A percentile compares a stretch with the other conserved stretches of the same genome.
These are phyloP conservation scores for Boletellus emodensis DNA, from an alignment of 768 basidiomycete species.

Conservation along the genomic window DNA sequence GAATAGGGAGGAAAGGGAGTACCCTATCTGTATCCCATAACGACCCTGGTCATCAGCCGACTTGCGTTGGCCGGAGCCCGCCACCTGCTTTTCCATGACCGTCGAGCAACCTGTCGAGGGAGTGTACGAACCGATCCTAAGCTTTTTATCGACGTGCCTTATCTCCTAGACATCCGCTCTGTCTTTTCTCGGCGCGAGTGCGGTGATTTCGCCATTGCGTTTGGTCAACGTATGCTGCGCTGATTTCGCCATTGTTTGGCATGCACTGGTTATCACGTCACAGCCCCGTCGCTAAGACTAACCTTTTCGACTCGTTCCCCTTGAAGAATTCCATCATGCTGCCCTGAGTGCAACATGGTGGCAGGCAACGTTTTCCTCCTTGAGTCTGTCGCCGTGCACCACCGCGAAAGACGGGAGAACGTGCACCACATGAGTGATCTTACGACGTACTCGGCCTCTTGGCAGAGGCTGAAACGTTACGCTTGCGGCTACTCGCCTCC, in stretches of 20 bases:
- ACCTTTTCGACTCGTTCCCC: not conserved
- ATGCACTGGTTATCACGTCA: not conserved
- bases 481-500: not conserved
- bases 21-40: constrained; percentile 33
- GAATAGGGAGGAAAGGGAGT: not conserved
- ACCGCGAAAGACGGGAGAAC: too few species aligned
- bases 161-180: constrained; percentile 5
- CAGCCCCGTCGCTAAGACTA: constrained; percentile 1
- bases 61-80: constrained; percentile 11
- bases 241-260: constrained; percentile 25
- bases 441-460: not conserved
- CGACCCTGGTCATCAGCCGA: constrained; percentile 12
- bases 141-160: constrained; percentile 14
- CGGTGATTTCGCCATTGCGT: constrained; percentile 26
- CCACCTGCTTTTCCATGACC: constrained; percentile 19
- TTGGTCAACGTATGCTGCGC: constrained; percentile 7
- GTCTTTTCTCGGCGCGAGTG: constrained; percentile 2
- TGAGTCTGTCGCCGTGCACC: too few species aligned
- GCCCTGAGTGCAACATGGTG: too few species aligned
- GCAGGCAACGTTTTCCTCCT: not conserved
- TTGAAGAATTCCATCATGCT: too few species aligned
- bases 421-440: too few species aligned
- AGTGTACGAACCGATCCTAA: not conserved
- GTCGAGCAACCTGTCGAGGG: not conserved
- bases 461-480: not conserved